Conservation (phyloP, 2,329 filamentous ascomycete species). For the Exophiala calicioides region DNA sequence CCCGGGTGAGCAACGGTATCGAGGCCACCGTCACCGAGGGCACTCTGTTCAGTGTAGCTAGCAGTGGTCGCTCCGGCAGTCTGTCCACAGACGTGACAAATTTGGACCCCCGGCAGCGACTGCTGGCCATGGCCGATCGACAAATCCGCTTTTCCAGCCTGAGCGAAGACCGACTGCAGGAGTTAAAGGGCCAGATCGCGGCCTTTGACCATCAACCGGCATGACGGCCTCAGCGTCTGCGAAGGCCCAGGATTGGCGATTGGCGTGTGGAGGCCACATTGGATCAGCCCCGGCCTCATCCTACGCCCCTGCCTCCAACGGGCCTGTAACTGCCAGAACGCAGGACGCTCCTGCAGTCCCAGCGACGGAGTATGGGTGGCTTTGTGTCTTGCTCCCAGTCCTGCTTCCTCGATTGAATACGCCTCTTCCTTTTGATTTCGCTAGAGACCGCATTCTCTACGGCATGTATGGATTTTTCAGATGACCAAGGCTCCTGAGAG, state of each 20-base stretch:
- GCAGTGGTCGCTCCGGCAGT: conserved; percentile 68
- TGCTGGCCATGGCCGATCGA: conserved; percentile 18
- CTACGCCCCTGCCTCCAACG: too few species aligned
- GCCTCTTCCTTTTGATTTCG: conserved; percentile 6
- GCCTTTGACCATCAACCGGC: conserved; percentile 39
- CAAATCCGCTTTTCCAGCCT: conserved; percentile 69
- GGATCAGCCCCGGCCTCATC: too few species aligned
- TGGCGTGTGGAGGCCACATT: neutral
- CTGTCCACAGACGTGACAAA: conserved; percentile 6
- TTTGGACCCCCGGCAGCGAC: conserved; percentile 13
- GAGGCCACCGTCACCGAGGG: conserved; percentile 75
- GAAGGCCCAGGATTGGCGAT: conserved; percentile 3
- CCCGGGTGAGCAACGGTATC: conserved; percentile 78
- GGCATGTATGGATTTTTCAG: conserved; percentile 15
- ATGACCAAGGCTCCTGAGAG: neutral
- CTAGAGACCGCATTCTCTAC: conserved; percentile 9
- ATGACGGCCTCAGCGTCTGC: conserved; percentile 56
- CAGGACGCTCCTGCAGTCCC: conserved; percentile 9
- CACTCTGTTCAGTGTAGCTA: conserved; percentile 70
- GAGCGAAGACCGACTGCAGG: conserved; percentile 60
- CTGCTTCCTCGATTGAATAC: conserved; percentile 7
- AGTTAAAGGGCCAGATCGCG: conserved; percentile 39
- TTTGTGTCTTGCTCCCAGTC: neutral
- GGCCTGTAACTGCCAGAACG: conserved; percentile 32
- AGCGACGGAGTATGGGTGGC: neutral